Percentiles rank a stretch among this genome's conserved stretches.
Conservation (phyloP, 805 yeast genomes). For the Saccharomycopsis guyanensis region DNA sequence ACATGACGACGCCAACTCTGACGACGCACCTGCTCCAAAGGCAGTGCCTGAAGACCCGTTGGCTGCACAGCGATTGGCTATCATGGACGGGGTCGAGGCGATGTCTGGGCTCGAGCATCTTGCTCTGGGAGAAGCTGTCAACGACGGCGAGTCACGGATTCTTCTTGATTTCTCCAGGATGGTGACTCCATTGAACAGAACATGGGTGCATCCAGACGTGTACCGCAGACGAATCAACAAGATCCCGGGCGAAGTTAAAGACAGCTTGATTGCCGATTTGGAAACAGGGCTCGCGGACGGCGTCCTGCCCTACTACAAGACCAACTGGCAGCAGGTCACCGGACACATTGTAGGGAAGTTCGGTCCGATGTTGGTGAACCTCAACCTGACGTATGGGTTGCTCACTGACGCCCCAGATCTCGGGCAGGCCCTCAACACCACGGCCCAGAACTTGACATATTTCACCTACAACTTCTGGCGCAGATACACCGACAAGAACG, state of each 20-base stretch:
- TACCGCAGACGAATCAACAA: slow-evolving; percentile 34
- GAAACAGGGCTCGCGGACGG: slow-evolving; percentile 24
- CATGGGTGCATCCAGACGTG: slow-evolving; percentile 42
- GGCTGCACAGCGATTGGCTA: slow-evolving; percentile 11
- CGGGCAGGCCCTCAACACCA: slow-evolving; percentile 21
- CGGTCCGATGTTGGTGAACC: slow-evolving; percentile 37
- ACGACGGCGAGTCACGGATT: slow-evolving; percentile 40
- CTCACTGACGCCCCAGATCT: slow-evolving; percentile 13
- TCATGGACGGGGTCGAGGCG: slow-evolving; percentile 23
- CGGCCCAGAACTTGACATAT: slow-evolving; percentile 31
- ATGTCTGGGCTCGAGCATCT: slow-evolving; percentile 23
- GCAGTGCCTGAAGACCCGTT: neutral
- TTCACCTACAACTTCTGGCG: slow-evolving; percentile 39
- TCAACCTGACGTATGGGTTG: slow-evolving; percentile 33
- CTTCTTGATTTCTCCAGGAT: slow-evolving; percentile 44
- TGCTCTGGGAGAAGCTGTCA: slow-evolving; percentile 20
- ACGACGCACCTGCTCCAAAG: neutral
- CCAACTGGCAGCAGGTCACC: slow-evolving; percentile 50
- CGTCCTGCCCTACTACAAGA: slow-evolving; percentile 35
- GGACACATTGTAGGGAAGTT: slow-evolving; percentile 44
- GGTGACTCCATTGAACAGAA: slow-evolving; percentile 46
- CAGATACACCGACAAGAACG: slow-evolving; percentile 29
- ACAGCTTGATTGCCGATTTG: slow-evolving; percentile 31
- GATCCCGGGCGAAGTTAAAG: slow-evolving; percentile 30
- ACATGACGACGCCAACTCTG: neutral